Evolutionary conservation across 805 yeast species (phyloP).

Genomic region (Spathaspora arborariae): DNA sequence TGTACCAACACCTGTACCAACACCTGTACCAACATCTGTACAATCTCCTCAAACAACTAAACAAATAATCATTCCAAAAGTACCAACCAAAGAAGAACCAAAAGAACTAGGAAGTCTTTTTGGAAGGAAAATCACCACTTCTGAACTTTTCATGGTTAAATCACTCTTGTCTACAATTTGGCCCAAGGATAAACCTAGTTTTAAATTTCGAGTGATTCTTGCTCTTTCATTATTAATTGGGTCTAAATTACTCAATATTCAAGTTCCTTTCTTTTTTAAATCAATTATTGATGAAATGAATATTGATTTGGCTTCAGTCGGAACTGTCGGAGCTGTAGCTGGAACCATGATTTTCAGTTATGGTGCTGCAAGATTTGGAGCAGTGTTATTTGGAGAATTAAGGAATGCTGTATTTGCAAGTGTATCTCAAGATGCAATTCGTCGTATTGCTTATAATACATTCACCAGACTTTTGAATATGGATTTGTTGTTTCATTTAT

Average conservation of each 20-base stretch:
- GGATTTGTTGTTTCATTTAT: constrained; percentile 85
- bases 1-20: background rate
- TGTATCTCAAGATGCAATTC: constrained; percentile 92
- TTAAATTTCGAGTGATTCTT: constrained; percentile 67
- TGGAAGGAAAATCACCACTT: constrained; percentile 29
- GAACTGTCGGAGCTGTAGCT: constrained; percentile 64
- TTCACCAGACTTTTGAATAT: constrained; percentile 77
- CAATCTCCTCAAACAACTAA: background rate
- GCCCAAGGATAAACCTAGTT: constrained; percentile 70
- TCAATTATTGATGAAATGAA: constrained; percentile 89
- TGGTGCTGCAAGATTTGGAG: constrained; percentile 92
- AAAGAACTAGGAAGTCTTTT: constrained; percentile 12
- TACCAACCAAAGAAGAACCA: constrained; percentile 1
- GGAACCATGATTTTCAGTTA: constrained; percentile 72
- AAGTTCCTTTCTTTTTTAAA: constrained; percentile 92
- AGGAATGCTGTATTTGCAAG: constrained; percentile 94
- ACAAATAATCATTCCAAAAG: constrained; percentile 1
- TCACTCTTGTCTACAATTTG: constrained; percentile 70
- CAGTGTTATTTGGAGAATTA: constrained; percentile 90
- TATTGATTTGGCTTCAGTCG: constrained; percentile 71
- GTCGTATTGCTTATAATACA: constrained; percentile 83
- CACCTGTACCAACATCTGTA: no score
- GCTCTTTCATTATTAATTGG: constrained; percentile 73
- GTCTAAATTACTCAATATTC: constrained; percentile 85
- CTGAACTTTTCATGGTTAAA: constrained; percentile 54